A percentile compares a stretch with the other conserved stretches of the same genome.
Conservation (phyloP, 768 basidiomycete genomes). For the Porpolomopsis calyptriformis region DNA sequence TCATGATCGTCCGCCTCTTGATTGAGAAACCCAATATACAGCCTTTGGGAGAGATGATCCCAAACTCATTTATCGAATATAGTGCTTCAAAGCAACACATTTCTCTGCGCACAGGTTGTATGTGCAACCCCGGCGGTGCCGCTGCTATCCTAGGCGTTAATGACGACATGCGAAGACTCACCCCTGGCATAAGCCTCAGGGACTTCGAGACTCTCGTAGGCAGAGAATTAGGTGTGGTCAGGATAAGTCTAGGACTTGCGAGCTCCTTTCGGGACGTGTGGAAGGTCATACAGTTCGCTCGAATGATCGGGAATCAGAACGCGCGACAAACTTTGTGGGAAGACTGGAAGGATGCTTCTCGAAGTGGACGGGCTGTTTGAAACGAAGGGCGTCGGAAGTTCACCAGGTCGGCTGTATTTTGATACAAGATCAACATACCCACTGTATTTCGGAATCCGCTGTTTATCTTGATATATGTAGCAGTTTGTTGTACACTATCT, state of each 20-base stretch:
- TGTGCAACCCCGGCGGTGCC: conserved; percentile 82
- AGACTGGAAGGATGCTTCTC: conserved; percentile 17
- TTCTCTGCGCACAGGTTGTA: conserved; percentile 74
- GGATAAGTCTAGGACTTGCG: conserved; percentile 70
- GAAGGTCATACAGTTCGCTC: conserved; percentile 41
- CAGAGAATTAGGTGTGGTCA: conserved; percentile 61
- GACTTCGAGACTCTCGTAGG: conserved; percentile 55
- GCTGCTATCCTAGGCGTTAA: conserved; percentile 59
- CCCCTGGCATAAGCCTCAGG: conserved; percentile 45
- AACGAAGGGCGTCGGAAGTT: background rate
- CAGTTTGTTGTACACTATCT: background rate
- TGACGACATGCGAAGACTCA: conserved; percentile 51
- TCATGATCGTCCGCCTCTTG: background rate
- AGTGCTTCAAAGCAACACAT: conserved; percentile 54
- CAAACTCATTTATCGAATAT: conserved; percentile 65
- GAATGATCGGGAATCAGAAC: conserved; percentile 32
- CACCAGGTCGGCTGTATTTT: background rate
- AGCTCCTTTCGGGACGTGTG: conserved; percentile 70
- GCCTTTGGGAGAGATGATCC: conserved; percentile 57
- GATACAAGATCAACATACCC: background rate
- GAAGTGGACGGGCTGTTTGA: conserved; percentile 26
- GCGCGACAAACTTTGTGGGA: conserved; percentile 32
- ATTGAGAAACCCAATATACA: conserved; percentile 19
- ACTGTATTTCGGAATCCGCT: background rate
- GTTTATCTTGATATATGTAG: background rate